A percentile compares a stretch with the other conserved stretches of the same genome.
Conservation (phyloP, 352 stramenopile species). For the Sclerospora graminicola region DNA sequence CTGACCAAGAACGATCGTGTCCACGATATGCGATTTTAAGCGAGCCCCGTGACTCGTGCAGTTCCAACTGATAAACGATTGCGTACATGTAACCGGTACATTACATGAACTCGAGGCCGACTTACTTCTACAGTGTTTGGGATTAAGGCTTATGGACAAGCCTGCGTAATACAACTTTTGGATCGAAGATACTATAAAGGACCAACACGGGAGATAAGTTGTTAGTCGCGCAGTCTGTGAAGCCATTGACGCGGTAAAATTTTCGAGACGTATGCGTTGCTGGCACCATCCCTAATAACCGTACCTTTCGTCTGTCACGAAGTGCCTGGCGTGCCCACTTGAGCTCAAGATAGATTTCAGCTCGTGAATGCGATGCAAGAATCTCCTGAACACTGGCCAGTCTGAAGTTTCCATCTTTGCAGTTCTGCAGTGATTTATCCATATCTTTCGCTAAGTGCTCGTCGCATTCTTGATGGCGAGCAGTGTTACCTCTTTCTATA, state of each 20-base stretch:
- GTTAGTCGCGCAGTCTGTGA: no score
- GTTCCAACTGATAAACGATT: background rate
- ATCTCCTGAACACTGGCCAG: constrained; percentile 26
- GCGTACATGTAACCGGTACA: no score
- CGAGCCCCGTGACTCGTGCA: background rate
- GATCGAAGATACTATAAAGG: constrained; percentile 25
- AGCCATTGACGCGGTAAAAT: background rate
- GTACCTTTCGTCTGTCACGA: constrained; percentile 33
- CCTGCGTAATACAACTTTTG: constrained; percentile 11
- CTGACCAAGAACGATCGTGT: constrained; percentile 95
- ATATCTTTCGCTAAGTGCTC: constrained; percentile 13
- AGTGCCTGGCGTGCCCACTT: constrained; percentile 38
- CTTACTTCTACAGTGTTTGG: no score
- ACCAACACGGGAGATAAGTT: background rate
- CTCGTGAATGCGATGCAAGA: constrained; percentile 33
- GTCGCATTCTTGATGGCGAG: constrained; percentile 16
- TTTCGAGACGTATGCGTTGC: background rate
- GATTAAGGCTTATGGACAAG: constrained; percentile 1
- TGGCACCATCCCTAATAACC: background rate
- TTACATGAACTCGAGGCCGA: no score
- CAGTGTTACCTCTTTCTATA: constrained; percentile 17
- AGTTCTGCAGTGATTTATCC: constrained; percentile 2
- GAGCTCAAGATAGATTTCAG: constrained; percentile 45
- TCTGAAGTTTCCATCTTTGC: constrained; percentile 9
- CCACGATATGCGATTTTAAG: constrained; percentile 98